phyloP scores from a whole-genome alignment of 2,329 filamentous ascomycete species.

The Penicillium italicum region DNA sequence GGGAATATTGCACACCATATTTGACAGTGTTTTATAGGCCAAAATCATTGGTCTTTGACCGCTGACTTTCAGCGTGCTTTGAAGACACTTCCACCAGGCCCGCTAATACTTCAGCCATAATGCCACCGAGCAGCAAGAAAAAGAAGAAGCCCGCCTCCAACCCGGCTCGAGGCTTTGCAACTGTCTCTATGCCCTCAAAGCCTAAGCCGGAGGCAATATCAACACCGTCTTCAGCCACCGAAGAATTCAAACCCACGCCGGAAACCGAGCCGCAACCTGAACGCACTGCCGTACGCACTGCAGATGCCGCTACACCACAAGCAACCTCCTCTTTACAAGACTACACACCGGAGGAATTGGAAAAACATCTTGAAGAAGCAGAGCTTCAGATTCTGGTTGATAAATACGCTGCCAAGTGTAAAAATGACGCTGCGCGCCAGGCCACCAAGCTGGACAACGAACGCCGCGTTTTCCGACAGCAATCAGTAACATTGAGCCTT shows the following conservation, averaged over 20 bases:
- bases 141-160: slow-evolving; percentile 89
- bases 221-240: slow-evolving; percentile 28
- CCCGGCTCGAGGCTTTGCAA: slow-evolving; percentile 87
- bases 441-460: slow-evolving; percentile 78
- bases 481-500: slow-evolving; percentile 70
- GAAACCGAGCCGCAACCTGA: slow-evolving; percentile 30
- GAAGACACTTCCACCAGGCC: slow-evolving; percentile 11
- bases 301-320: slow-evolving; percentile 15
- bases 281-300: slow-evolving; percentile 17
- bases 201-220: slow-evolving; percentile 51
- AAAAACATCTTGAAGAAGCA: slow-evolving; percentile 82
- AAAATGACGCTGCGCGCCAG: slow-evolving; percentile 74
- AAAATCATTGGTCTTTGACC: neutral
- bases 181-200: slow-evolving; percentile 85
- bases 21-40: neutral
- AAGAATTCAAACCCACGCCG: slow-evolving; percentile 30
- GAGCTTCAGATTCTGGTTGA: slow-evolving; percentile 86
- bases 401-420: slow-evolving; percentile 73
- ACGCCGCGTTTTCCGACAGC: slow-evolving; percentile 71
- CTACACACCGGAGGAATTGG: slow-evolving; percentile 81
- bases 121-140: slow-evolving; percentile 74
- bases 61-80: slow-evolving; percentile 7
- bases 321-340: slow-evolving; percentile 45
- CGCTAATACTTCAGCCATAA: slow-evolving; percentile 34
- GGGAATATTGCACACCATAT: slow-evolving; percentile 1